Conservation (phyloP, 345 rosid species). For the rapeseed (Brassica napus) region DNA sequence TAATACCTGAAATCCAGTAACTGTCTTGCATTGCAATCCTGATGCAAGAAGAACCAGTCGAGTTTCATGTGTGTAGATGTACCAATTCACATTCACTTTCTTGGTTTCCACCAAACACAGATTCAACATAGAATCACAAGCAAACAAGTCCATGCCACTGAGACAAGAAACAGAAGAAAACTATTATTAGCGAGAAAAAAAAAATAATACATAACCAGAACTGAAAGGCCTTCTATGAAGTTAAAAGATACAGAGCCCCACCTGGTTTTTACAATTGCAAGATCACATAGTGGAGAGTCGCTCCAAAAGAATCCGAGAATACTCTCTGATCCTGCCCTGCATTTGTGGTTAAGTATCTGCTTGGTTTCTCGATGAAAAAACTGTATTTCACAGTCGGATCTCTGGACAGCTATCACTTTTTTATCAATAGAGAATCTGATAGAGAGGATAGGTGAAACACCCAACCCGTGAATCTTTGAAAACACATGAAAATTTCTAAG, state of each 20-base stretch:
- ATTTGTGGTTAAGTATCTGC: conserved; percentile 58
- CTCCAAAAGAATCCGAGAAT: conserved; percentile 94
- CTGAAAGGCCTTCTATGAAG: conserved; percentile 1
- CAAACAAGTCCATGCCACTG: conserved; percentile 93
- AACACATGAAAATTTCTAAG: no score
- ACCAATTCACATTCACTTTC: conserved; percentile 76
- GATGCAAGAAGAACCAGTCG: conserved; percentile 96
- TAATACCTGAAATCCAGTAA: conserved; percentile 84
- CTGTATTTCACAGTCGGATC: conserved; percentile 68
- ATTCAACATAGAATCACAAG: conserved; percentile 59
- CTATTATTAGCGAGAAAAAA: conserved; percentile 24
- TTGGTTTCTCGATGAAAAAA: conserved; percentile 74
- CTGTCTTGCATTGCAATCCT: conserved; percentile 87
- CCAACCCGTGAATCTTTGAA: no score
- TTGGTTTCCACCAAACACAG: conserved; percentile 77
- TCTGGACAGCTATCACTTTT: conserved; percentile 74
- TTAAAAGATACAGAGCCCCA: conserved; percentile 33
- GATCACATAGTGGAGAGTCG: conserved; percentile 80
- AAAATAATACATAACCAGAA: background rate
- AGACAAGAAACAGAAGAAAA: background rate
- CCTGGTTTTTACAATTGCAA: conserved; percentile 93
- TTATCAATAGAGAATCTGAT: conserved; percentile 80
- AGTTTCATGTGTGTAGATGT: conserved; percentile 80
- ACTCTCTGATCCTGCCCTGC: conserved; percentile 75
- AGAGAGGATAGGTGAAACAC: no score